phyloP scores from a whole-genome alignment of 306 rosid species.

The Heteromeles arbutifolia region DNA sequence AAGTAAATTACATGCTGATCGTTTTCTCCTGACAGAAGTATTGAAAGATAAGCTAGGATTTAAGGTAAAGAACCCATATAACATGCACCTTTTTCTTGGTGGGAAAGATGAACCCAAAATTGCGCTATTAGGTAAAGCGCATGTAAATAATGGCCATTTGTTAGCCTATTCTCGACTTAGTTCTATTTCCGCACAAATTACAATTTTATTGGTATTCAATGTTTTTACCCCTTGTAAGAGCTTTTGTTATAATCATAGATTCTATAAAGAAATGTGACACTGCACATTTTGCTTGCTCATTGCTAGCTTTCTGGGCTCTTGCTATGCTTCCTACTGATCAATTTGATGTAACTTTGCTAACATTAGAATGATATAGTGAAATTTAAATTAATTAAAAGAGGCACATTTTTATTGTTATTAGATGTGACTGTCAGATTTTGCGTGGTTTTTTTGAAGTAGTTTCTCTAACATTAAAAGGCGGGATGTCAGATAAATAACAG shows the following conservation, averaged over 20 bases:
- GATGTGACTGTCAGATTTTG: not conserved
- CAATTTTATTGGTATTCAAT: too few species aligned
- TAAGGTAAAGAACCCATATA: conserved; percentile 39
- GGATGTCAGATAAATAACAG: not conserved
- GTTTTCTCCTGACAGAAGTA: conserved; percentile 58
- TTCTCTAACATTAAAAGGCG: not conserved
- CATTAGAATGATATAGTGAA: not conserved
- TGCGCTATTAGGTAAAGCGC: too few species aligned
- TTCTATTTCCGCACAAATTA: too few species aligned
- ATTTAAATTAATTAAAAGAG: not conserved
- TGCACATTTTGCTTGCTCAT: not conserved
- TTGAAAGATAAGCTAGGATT: conserved; percentile 76
- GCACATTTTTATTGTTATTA: not conserved
- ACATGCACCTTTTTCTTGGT: not conserved
- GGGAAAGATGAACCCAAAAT: not conserved
- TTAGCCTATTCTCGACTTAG: too few species aligned
- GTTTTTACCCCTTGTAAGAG: too few species aligned
- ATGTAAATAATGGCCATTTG: too few species aligned
- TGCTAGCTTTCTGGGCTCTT: not conserved
- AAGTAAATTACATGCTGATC: conserved; percentile 51
- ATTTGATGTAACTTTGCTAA: not conserved
- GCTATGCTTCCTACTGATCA: not conserved
- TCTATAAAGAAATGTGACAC: not conserved
- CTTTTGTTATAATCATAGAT: not conserved
- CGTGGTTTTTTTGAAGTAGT: conserved; percentile 7